Percentiles rank a stretch among this genome's conserved stretches.
Evolutionary conservation across 345 rosid species (phyloP).

Genomic region (Viola odorata): DNA sequence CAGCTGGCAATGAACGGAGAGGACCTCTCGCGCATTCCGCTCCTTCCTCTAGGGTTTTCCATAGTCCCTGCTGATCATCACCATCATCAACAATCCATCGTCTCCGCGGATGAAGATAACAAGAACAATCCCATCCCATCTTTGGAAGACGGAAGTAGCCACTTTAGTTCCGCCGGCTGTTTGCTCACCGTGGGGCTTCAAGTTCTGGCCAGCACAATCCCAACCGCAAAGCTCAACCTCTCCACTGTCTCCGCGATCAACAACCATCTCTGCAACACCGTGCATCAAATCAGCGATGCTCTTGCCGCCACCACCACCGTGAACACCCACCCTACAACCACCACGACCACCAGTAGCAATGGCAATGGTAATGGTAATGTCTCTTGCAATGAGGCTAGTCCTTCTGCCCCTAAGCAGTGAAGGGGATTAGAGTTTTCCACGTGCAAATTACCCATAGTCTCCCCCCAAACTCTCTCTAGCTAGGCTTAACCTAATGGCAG

Average conservation of each 20-base stretch:
- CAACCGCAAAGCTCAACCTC: slow-evolving; percentile 66
- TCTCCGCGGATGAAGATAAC: too few species aligned
- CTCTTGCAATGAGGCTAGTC: slow-evolving; percentile 15
- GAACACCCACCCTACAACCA: not conserved
- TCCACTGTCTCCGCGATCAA: slow-evolving; percentile 61
- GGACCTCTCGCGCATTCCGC: slow-evolving; percentile 69
- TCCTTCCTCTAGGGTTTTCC: slow-evolving; percentile 74
- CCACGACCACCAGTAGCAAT: not conserved
- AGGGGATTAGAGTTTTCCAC: not conserved
- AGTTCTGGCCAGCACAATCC: slow-evolving; percentile 63
- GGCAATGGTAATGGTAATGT: slow-evolving; percentile 22
- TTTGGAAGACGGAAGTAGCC: slow-evolving; percentile 15
- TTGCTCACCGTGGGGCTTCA: slow-evolving; percentile 81
- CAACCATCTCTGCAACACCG: slow-evolving; percentile 58
- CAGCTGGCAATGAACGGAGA: slow-evolving; percentile 76
- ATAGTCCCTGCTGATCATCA: slow-evolving; percentile 34
- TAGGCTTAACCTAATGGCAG: not conserved
- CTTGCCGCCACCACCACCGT: slow-evolving; percentile 19
- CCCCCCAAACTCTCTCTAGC: slow-evolving; percentile 11
- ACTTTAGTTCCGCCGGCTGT: slow-evolving; percentile 32
- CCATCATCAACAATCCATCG: too few species aligned
- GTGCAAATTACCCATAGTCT: slow-evolving; percentile 44
- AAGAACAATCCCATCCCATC: not conserved
- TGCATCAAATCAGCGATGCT: slow-evolving; percentile 59
- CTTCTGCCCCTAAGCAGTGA: slow-evolving; percentile 24